These are phyloP conservation scores for Colletotrichum neosansevieriae DNA, from an alignment of 2,329 filamentous ascomycete species.

Conservation along the genomic window DNA sequence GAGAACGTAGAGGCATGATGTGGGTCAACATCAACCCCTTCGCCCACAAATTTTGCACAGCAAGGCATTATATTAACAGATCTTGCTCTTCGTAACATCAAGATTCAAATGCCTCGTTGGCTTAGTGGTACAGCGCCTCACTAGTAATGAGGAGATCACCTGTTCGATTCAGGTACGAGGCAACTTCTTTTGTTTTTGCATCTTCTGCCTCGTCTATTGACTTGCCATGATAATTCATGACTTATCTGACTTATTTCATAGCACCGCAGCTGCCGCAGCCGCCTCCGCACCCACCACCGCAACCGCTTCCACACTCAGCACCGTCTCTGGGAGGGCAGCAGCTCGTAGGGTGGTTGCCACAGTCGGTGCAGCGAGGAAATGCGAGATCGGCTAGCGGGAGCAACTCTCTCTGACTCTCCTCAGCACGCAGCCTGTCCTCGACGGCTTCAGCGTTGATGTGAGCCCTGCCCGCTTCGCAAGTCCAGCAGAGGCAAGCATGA, in stretches of 20 bases:
- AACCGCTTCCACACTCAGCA: constrained; percentile 32
- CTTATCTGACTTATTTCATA: constrained; percentile 21
- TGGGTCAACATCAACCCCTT: constrained; percentile 11
- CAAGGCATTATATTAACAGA: background rate
- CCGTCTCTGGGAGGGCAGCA: constrained; percentile 28
- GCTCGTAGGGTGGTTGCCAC: constrained; percentile 19
- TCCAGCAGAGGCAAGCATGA: constrained; percentile 51
- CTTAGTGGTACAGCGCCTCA: constrained; percentile 40
- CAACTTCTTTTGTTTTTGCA: background rate
- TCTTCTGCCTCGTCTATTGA: background rate
- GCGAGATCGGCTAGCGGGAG: constrained; percentile 24
- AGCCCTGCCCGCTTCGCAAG: constrained; percentile 49
- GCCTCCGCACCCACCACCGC: constrained; percentile 32
- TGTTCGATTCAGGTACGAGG: constrained; percentile 40
- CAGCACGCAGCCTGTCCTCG: constrained; percentile 11
- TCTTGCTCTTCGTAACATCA: rapidly evolving
- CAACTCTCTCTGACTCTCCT: constrained; percentile 14
- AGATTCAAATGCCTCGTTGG: constrained; percentile 24
- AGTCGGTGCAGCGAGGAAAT: constrained; percentile 26
- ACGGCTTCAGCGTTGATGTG: constrained; percentile 13
- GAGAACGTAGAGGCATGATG: background rate
- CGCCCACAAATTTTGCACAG: background rate
- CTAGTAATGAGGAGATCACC: constrained; percentile 40
- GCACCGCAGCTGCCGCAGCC: constrained; percentile 24
- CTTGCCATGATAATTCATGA: background rate